Percentiles rank a stretch among this genome's conserved stretches.
Conservation (phyloP, 768 basidiomycete genomes). For the Russula earlei region DNA sequence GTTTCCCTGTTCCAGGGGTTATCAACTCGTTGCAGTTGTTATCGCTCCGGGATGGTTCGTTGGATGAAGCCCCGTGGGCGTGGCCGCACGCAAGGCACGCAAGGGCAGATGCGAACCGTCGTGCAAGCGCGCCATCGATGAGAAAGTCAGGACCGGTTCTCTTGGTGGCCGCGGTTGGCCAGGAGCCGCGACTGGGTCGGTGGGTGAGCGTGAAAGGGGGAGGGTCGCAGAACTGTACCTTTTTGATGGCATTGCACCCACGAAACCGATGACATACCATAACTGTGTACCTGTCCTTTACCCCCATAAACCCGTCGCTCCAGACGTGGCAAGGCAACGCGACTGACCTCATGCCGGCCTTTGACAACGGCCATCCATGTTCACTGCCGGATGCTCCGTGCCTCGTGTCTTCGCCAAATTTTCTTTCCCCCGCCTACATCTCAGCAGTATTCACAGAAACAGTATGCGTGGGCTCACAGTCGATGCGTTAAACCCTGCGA, state of each 20-base stretch:
- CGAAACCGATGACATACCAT: slow-evolving; percentile 20
- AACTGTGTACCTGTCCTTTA: too few species aligned
- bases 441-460: not conserved
- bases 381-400: not conserved
- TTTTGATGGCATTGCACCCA: slow-evolving; percentile 51
- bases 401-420: not conserved
- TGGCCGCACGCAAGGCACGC: slow-evolving; percentile 15
- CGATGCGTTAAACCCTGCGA: slow-evolving; percentile 71
- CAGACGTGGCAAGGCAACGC: too few species aligned
- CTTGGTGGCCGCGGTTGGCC: slow-evolving; percentile 72
- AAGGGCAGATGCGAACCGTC: slow-evolving; percentile 28
- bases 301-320: not conserved
- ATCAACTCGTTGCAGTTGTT: slow-evolving; percentile 87
- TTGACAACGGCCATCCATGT: too few species aligned
- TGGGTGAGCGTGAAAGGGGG: slow-evolving; percentile 73
- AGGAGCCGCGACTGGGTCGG: slow-evolving; percentile 83
- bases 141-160: slow-evolving; percentile 29
- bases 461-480: slow-evolving; percentile 41
- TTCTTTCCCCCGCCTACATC: not conserved
- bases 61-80: slow-evolving; percentile 38
- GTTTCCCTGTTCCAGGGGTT: slow-evolving; percentile 62
- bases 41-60: slow-evolving; percentile 35
- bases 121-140: slow-evolving; percentile 12
- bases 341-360: too few species aligned
- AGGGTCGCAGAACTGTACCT: slow-evolving; percentile 62